Evolutionary conservation across 345 rosid genomes (phyloP).

Genomic region (Iberis pinnata): DNA sequence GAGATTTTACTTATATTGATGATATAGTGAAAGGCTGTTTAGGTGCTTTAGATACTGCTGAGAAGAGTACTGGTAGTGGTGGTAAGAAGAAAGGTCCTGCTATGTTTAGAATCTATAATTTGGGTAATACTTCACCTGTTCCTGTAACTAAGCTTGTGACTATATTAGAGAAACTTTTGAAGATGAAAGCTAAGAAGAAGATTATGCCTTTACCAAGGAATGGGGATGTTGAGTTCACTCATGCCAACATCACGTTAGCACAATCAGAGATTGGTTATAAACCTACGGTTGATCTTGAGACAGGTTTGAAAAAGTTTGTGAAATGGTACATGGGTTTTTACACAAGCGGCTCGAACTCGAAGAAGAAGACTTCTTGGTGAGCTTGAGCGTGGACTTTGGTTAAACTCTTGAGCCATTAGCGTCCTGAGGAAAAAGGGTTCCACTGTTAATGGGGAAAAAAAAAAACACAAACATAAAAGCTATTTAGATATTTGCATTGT

Average conservation of each 20-base stretch:
- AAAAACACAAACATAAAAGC: conserved; percentile 14
- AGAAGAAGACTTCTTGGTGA: conserved; percentile 41
- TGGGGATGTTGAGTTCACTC: conserved; percentile 67
- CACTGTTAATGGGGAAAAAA: conserved; percentile 6
- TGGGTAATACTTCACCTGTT: conserved; percentile 59
- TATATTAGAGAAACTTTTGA: conserved; percentile 54
- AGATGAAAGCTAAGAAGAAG: conserved; percentile 54
- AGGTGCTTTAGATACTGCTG: conserved; percentile 54
- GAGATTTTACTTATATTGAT: conserved; percentile 67
- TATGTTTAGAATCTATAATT: conserved; percentile 48
- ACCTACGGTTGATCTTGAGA: conserved; percentile 53
- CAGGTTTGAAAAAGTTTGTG: conserved; percentile 65
- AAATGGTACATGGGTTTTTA: conserved; percentile 57
- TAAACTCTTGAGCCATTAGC: too few relatives aligned
- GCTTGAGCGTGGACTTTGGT: too few relatives aligned
- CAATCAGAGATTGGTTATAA: conserved; percentile 47
- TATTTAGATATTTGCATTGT: conserved; percentile 25
- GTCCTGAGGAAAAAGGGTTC: conserved; percentile 5
- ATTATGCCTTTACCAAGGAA: conserved; percentile 52
- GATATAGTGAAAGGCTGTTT: conserved; percentile 65
- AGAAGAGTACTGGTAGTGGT: conserved; percentile 64
- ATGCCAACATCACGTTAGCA: conserved; percentile 55
- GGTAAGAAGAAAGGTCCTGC: conserved; percentile 56
- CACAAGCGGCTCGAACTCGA: conserved; percentile 35
- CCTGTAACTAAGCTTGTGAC: conserved; percentile 52